These are phyloP conservation scores for Chlorokybus atmophyticus DNA, from an alignment of 139 green algal species.

Conservation along the genomic window DNA sequence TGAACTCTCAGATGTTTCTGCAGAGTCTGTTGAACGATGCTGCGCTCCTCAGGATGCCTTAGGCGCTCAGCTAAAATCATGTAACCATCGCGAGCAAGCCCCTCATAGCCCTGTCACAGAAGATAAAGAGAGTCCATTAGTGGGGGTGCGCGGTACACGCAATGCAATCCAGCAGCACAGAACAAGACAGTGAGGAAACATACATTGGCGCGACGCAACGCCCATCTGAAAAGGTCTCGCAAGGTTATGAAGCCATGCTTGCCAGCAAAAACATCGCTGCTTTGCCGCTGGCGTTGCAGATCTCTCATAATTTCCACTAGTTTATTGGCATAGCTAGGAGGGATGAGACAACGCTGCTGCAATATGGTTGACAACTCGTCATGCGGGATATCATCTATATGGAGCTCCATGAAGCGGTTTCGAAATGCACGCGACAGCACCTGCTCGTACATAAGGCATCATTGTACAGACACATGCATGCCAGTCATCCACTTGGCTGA, in stretches of 20 bases:
- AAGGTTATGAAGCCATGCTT: slow-evolving; percentile 93
- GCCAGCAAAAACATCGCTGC: slow-evolving; percentile 43
- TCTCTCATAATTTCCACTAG: slow-evolving; percentile 81
- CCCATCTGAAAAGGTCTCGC: slow-evolving; percentile 85
- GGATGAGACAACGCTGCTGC: slow-evolving; percentile 53
- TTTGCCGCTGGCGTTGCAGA: slow-evolving; percentile 66
- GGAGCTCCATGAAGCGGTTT: slow-evolving; percentile 93
- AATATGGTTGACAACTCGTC: slow-evolving; percentile 78
- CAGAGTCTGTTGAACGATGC: slow-evolving; percentile 39
- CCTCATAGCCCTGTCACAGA: slow-evolving; percentile 47
- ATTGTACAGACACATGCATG: too few species aligned
- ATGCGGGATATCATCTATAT: slow-evolving; percentile 91
- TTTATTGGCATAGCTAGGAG: slow-evolving; percentile 60
- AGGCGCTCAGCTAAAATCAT: slow-evolving; percentile 71
- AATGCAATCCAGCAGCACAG: neutral
- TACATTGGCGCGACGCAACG: slow-evolving; percentile 56
- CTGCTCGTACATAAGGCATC: slow-evolving; percentile 10
- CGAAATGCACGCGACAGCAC: slow-evolving; percentile 57
- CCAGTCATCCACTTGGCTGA: too few species aligned
- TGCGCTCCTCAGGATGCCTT: slow-evolving; percentile 41
- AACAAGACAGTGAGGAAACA: neutral
- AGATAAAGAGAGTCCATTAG: neutral
- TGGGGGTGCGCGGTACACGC: neutral
- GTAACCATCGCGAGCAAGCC: slow-evolving; percentile 77
- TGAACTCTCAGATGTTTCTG: slow-evolving; percentile 46